Percentiles rank a stretch among this genome's conserved stretches.
Conservation (phyloP, 176 grass and related monocot genomes). For the Poa pratensis region DNA sequence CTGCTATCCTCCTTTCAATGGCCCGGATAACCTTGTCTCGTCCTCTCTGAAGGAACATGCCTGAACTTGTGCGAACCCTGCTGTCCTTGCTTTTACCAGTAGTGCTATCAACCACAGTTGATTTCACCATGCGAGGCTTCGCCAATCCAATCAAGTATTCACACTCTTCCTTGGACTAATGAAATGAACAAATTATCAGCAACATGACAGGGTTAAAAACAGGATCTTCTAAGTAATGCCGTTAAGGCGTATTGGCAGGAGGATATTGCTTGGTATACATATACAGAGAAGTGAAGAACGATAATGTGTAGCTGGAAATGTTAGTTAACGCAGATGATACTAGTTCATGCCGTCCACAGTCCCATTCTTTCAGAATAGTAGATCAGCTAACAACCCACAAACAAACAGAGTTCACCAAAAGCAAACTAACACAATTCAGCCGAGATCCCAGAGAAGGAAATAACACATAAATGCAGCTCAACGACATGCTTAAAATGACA, state of each 20-base stretch:
- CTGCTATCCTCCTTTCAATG: conserved; percentile 94
- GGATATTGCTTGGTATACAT: too few relatives aligned
- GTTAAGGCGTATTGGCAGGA: too few relatives aligned
- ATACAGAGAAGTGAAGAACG: background rate
- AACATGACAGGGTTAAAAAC: background rate
- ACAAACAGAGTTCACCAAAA: background rate
- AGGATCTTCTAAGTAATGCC: too few relatives aligned
- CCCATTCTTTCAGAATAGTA: background rate
- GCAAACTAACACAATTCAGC: conserved; percentile 8
- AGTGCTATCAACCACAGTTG: conserved; percentile 83
- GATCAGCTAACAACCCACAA: background rate
- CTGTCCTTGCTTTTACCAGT: conserved; percentile 93
- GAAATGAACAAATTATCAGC: conserved; percentile 29
- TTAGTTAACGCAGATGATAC: background rate
- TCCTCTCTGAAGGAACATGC: conserved; percentile 82
- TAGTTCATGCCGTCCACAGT: background rate
- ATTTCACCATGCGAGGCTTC: conserved; percentile 86
- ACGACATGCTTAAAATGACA: background rate
- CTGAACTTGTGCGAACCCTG: conserved; percentile 98
- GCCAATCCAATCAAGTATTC: conserved; percentile 86
- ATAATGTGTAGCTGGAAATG: background rate
- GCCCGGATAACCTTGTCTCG: conserved; percentile 78
- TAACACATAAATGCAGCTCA: background rate
- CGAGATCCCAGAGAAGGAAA: too few relatives aligned
- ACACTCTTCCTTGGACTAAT: conserved; percentile 93